A percentile compares a stretch with the other conserved stretches of the same genome.
phyloP scores from a whole-genome alignment of 1,139 yeast genomes.

The Magnusiomyces suaveolens region DNA sequence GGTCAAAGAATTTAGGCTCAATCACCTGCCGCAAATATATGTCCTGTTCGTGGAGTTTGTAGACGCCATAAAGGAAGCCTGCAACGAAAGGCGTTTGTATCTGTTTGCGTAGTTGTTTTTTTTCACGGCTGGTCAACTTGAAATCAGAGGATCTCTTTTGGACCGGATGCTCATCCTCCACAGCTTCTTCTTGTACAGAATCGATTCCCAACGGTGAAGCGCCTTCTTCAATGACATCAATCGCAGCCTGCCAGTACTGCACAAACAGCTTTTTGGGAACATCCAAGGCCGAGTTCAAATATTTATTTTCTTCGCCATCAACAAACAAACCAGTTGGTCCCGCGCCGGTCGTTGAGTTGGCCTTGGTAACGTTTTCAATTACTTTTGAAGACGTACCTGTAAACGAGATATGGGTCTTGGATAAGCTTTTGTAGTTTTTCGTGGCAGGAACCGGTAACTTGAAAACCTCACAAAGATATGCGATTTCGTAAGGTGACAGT shows the following conservation, averaged over 20 bases:
- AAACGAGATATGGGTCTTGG: no score
- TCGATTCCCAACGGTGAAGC: neutral
- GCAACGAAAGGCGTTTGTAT: neutral
- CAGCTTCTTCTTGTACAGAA: neutral
- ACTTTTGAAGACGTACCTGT: neutral
- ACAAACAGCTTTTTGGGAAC: neutral
- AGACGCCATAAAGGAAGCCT: neutral
- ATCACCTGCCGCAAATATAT: neutral
- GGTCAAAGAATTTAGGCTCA: neutral
- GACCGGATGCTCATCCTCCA: neutral
- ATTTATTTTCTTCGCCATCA: neutral
- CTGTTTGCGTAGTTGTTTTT: neutral
- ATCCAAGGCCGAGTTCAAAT: neutral
- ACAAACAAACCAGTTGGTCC: neutral
- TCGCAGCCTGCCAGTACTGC: neutral
- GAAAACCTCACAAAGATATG: neutral
- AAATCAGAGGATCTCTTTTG: neutral
- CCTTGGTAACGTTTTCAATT: neutral
- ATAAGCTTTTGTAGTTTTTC: no score
- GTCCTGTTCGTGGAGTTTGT: neutral
- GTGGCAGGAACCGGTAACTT: neutral
- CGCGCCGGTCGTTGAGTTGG: neutral
- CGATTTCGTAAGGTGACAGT: conserved; percentile 1
- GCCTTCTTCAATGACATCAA: neutral
- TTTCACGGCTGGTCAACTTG: neutral